Evolutionary conservation across 768 basidiomycete genomes (phyloP), one percentile per base, ranked within the genome.

Genomic region (Lactarius deliciosus): DNA sequence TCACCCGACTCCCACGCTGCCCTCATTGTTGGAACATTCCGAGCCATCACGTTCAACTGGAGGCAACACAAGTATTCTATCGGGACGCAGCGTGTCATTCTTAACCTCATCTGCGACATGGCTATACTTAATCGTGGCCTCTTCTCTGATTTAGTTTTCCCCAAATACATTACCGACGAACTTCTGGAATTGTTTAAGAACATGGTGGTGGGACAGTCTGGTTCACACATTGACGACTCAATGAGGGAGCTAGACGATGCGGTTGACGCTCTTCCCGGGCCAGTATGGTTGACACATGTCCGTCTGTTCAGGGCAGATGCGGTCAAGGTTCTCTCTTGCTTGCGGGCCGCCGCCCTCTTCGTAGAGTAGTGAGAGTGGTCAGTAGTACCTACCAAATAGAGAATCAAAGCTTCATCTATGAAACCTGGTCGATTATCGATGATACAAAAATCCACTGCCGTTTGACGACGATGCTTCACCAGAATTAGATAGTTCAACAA

Each of bases 71-170:
- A 47, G 2, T 20, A 64, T 18, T 63, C 38, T 1, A 20, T 41
- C 6, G 69, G 56, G 38, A 68, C 66, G 15, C 66, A 68, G 28
- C 45, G 74, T 63, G 3, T 71, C 72, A 4, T 69, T 63, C 5
- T 77, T 66, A n/a, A 75, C 75, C 20, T 66, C 69, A 5, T 50
- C 22, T 50, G 47, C 22, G 47, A 50, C 47, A 5, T 50, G 69
- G 71, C 77, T 74, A 68, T 59, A 28, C 50, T 10, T 0, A 5
- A 16, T 15, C 59, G 4, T 4, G 18, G 36, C 38, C 2, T 4
- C 34, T 6, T 20, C 1, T 25, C 36, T 15, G 22, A 3, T 41
- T 0, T 0, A 25, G 9, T 3, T 13, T 32, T 20, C 28, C 65
- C 65, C 9, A 18, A 6, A 18, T 64, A 53, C 47, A 38, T 67